phyloP scores from a whole-genome alignment of 768 basidiomycete genomes.

The Leccinum ochraceum region DNA sequence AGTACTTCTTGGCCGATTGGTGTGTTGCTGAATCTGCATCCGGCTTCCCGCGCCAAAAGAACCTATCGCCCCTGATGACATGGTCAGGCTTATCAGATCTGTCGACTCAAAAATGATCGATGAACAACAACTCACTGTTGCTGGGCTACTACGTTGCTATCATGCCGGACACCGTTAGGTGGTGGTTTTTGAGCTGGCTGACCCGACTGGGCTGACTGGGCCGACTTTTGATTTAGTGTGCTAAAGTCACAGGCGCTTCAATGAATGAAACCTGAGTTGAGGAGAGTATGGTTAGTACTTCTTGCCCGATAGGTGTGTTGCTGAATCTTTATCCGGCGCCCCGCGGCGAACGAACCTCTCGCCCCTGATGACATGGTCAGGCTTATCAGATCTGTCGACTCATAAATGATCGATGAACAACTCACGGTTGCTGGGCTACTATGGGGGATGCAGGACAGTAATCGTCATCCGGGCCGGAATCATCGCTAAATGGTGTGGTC shows the following conservation, averaged over 20 bases:
- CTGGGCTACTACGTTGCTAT: not conserved
- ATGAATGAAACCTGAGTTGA: not conserved
- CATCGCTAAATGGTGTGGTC: not conserved
- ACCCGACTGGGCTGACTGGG: too few relatives aligned
- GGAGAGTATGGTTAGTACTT: conserved; percentile 1
- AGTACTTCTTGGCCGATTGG: not conserved
- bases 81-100: not conserved
- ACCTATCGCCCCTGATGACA: not conserved
- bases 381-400: not conserved
- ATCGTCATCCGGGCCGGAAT: not conserved
- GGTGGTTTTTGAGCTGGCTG: too few relatives aligned
- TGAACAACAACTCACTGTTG: not conserved
- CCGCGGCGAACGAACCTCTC: conserved; percentile 10
- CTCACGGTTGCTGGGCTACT: not conserved
- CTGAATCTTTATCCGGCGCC: accelerated
- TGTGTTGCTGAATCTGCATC: accelerated
- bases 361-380: not conserved
- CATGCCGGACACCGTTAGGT: too few relatives aligned
- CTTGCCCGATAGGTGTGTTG: accelerated
- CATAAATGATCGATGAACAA: not conserved
- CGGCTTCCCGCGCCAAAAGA: conserved; percentile 7
- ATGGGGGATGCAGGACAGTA: not conserved
- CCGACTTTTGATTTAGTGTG: too few relatives aligned
- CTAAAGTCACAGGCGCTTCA: too few relatives aligned
- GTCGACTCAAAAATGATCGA: not conserved